Evolutionary conservation across 2,329 filamentous ascomycete species (phyloP), one percentile per base, ranked within the genome.

Genomic region (Colletotrichum sp.): DNA sequence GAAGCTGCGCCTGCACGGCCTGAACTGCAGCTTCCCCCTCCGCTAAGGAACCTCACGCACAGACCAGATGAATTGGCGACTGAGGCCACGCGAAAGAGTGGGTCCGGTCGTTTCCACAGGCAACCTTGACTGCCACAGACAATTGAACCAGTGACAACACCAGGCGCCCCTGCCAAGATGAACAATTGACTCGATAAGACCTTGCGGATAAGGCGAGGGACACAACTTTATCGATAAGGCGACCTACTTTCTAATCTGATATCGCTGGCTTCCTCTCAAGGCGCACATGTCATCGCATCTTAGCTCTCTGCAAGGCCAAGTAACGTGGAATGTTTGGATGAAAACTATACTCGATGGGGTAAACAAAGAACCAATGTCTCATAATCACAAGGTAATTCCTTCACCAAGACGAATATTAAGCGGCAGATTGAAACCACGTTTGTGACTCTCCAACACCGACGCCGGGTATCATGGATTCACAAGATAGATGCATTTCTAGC

Each of bases 401-500:
- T 21, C n/a, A n/a, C n/a, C n/a, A 2, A 13, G 10, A 21, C n/a
- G 6, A 12, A 60, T 32, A 7, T 1, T 30, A 60, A 30, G 3
- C 26, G 26, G 6, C 57, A 60, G 30, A 32, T n/a, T 60, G 57
- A n/a, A 32, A 60, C 48, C 39, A 14, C 16, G 26, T 24, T 24
- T 28, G 48, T 8, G 34, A 36, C 52, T 43, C 39, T 63, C 65
- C 59, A 66, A 69, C 32, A 68, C 75, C 30, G 43, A 67, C 60
- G 68, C 73, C 64, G 59, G 67, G 67, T 77, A 75, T 77, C 72
- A 64, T 75, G 24, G 61, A 57, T 68, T 67, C 24, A 63, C 64
- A 34, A 67, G 43, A 24, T 61, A 67, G 43, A 24, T 61, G 65
- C 71, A 52, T 48, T 64, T 68, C 30, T 39, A 76, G 28, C 64